phyloP scores from a whole-genome alignment of 805 yeast genomes.

The Kregervanrija delftensis region DNA sequence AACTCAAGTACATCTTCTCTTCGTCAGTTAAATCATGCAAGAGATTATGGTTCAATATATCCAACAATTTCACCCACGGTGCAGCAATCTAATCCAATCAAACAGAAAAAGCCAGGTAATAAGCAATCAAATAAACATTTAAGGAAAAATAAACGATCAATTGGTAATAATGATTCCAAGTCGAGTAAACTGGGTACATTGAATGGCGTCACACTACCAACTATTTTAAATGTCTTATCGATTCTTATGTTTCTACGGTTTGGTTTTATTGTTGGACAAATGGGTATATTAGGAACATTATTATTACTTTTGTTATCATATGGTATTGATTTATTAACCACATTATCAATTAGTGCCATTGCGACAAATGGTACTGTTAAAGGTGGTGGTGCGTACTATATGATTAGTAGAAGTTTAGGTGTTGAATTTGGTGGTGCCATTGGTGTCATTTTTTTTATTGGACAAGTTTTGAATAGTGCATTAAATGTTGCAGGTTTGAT shows the following conservation, averaged over 20 bases:
- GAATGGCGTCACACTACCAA: conserved; percentile 90
- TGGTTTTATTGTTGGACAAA: conserved; percentile 92
- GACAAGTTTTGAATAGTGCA: conserved; percentile 88
- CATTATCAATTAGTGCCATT: conserved; percentile 87
- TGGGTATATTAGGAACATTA: conserved; percentile 80
- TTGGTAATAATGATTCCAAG: background rate
- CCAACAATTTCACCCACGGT: no score
- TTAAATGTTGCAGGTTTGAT: conserved; percentile 93
- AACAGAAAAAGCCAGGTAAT: no score
- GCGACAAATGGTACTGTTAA: conserved; percentile 96
- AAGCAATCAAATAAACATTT: no score
- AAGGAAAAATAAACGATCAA: no score
- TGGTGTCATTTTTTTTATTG: conserved; percentile 89
- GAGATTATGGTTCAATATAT: no score
- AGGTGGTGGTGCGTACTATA: conserved; percentile 98
- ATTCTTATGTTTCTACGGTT: conserved; percentile 92
- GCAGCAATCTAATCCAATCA: no score
- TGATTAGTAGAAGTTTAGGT: conserved; percentile 92
- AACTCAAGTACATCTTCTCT: no score
- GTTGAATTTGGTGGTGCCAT: conserved; percentile 98
- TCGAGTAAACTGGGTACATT: conserved; percentile 63
- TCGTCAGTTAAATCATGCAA: no score
- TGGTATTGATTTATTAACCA: conserved; percentile 74
- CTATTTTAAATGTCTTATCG: conserved; percentile 85
- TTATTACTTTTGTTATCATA: conserved; percentile 66